Evolutionary conservation across 805 yeast genomes (phyloP).

Genomic region (Yamadazyma kitorensis): DNA sequence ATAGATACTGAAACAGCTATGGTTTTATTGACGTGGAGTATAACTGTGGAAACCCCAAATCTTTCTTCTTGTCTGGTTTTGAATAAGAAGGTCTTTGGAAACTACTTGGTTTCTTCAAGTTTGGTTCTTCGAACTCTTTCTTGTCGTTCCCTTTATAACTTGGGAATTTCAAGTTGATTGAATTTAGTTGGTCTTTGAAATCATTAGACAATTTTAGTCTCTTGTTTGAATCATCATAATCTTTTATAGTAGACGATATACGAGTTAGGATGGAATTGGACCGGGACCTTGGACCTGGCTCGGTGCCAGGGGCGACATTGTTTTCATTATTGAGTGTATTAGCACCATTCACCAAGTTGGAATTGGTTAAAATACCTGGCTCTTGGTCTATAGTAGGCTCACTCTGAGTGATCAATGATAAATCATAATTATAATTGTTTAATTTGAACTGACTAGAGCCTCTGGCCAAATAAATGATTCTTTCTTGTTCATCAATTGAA

Average conservation of each 20-base stretch:
- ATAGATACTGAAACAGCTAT: not conserved
- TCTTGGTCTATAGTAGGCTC: no score
- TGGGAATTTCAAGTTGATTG: slow-evolving; percentile 13
- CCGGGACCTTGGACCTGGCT: not conserved
- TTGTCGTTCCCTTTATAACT: slow-evolving; percentile 9
- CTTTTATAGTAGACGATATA: slow-evolving; percentile 2
- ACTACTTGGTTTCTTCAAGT: slow-evolving; percentile 32
- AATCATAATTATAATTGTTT: no score
- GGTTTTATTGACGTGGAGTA: slow-evolving; percentile 22
- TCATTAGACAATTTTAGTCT: slow-evolving; percentile 7
- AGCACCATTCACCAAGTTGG: no score
- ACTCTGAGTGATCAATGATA: no score
- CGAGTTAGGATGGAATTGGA: slow-evolving; percentile 1
- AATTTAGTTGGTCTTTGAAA: slow-evolving; percentile 4
- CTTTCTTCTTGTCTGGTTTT: slow-evolving; percentile 16
- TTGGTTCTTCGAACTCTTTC: slow-evolving; percentile 9
- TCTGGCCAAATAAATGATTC: slow-evolving; percentile 21
- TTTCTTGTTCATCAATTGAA: slow-evolving; percentile 20
- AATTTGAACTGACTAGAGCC: slow-evolving; percentile 14
- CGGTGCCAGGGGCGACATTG: not conserved
- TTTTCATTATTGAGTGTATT: no score
- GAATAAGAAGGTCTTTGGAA: slow-evolving; percentile 27
- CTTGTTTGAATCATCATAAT: slow-evolving; percentile 6
- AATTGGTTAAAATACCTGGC: no score
- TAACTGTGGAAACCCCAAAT: slow-evolving; percentile 23